phyloP scores from a whole-genome alignment of 257 asterid species.

The Nicotiana sylvestris region DNA sequence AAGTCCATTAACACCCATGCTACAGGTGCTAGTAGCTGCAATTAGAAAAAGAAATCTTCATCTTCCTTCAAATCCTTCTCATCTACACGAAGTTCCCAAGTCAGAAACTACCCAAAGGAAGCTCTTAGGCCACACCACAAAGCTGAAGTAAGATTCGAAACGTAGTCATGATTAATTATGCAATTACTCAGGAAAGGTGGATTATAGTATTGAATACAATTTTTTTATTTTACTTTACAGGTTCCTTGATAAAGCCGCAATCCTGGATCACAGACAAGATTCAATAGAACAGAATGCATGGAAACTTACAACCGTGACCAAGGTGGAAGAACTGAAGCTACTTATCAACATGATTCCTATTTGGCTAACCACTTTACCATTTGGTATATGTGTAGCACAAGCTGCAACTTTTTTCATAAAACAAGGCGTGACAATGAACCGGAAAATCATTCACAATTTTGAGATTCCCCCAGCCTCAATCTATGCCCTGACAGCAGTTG shows the following conservation, averaged over 20 bases:
- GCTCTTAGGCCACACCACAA: conserved; percentile 58
- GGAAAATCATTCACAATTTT: conserved; percentile 31
- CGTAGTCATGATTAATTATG: not conserved
- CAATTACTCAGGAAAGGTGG: not conserved
- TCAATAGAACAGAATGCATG: conserved; percentile 30
- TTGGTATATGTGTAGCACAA: conserved; percentile 59
- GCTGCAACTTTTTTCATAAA: conserved; percentile 61
- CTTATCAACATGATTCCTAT: conserved; percentile 61
- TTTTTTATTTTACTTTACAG: conserved; percentile 25
- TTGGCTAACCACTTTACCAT: conserved; percentile 64
- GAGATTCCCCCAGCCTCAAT: conserved; percentile 67
- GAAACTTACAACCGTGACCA: conserved; percentile 56
- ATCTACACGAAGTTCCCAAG: conserved; percentile 53
- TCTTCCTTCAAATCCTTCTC: conserved; percentile 37
- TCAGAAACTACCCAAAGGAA: conserved; percentile 39
- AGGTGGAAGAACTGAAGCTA: conserved; percentile 67
- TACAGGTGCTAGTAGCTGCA: conserved; percentile 68
- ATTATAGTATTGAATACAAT: not conserved
- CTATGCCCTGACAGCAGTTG: conserved; percentile 59
- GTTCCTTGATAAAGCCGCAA: conserved; percentile 86
- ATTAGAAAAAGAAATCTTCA: conserved; percentile 49
- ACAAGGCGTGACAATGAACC: conserved; percentile 46
- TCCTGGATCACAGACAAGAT: conserved; percentile 26
- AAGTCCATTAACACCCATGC: conserved; percentile 69
- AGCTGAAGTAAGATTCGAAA: conserved; percentile 37